Evolutionary conservation across 257 asterid genomes (phyloP), one percentile per base, ranked within the genome.

Genomic region (Solanum okadae): DNA sequence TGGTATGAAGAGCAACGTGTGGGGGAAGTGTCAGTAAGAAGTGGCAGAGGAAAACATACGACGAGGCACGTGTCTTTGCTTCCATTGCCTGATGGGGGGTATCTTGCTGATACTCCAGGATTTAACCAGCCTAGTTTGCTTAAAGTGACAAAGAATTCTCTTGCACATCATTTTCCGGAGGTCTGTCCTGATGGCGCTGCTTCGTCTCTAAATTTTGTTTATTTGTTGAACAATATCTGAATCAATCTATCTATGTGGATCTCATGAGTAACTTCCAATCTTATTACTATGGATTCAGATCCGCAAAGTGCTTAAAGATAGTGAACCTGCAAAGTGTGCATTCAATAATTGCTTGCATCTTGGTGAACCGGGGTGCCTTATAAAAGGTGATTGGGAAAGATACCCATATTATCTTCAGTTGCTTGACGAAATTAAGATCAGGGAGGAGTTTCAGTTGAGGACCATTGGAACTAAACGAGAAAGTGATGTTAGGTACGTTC

Each of bases 1-100:
- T 96, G 98, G 98, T 88, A 92, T 68, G 98, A 92, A 87, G 98
- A 95, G 90, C 99, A 96, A 87, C 98, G 98, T 81, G 98, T 96
- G 72, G 98, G 98, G 49, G 95, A 96, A 94, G 98, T 96, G 87
- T 96, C 99, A 22, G 88, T 91, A 27, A 93, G 98, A 92, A 96
- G 99, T 87, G 99, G 99, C 89, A 94, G 95, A 90, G 99, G 99
- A 87, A 95, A 95, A 87, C 99, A 96, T 89, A 96, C 98, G 23
- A 95, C 99, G 72, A 88, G 99, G 83, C 89, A 96, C 79, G 98
- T 96, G 25, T 95, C 99, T 8, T 91, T 96, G 91, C 98, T 96
- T 90, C 98, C 98, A 75, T 90, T 96, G 88, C 88, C 92, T 86
- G 98, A 89, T 81, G 95, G 96, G 49, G 98, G 98, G 40, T 94